These are phyloP conservation scores for Leucaena leucocephala DNA, from an alignment of 306 rosid species.

Conservation along the genomic window DNA sequence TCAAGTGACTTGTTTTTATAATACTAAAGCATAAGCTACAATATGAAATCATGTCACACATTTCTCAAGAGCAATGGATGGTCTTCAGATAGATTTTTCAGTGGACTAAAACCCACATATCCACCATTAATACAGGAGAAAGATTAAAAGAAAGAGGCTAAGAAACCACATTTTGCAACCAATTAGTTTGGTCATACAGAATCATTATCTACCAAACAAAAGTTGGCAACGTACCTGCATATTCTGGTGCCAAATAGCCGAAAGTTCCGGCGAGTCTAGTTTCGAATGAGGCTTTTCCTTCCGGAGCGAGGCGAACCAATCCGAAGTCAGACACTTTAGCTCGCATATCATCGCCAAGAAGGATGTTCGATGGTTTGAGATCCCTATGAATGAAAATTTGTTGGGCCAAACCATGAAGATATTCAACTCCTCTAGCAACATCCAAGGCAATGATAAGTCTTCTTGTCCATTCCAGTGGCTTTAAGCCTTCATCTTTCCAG, in stretches of 20 bases:
- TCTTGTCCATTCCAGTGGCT: slow-evolving; percentile 82
- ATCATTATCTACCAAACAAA: background rate
- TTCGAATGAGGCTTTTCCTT: slow-evolving; percentile 80
- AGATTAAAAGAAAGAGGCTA: slow-evolving; percentile 6
- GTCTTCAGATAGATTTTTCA: background rate
- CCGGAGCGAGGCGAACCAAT: slow-evolving; percentile 91
- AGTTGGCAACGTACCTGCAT: slow-evolving; percentile 62
- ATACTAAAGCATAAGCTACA: background rate
- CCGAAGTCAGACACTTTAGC: slow-evolving; percentile 98
- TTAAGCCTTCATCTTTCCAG: slow-evolving; percentile 59
- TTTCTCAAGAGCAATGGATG: background rate
- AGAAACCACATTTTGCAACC: background rate
- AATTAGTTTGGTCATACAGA: background rate
- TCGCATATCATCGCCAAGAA: slow-evolving; percentile 83
- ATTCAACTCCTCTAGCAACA: slow-evolving; percentile 93
- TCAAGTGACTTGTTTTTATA: background rate
- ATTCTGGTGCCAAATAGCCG: slow-evolving; percentile 95
- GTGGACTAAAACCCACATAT: slow-evolving; percentile 1
- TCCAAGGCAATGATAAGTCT: slow-evolving; percentile 83
- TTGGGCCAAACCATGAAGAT: slow-evolving; percentile 78
- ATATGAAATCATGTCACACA: background rate
- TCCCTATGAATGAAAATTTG: slow-evolving; percentile 90
- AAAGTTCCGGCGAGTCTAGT: slow-evolving; percentile 92
- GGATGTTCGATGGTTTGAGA: slow-evolving; percentile 93
- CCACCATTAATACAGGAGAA: background rate